These are phyloP conservation scores for Galeopsis tetrahit DNA, from an alignment of 257 asterid genomes.

Conservation along the genomic window DNA sequence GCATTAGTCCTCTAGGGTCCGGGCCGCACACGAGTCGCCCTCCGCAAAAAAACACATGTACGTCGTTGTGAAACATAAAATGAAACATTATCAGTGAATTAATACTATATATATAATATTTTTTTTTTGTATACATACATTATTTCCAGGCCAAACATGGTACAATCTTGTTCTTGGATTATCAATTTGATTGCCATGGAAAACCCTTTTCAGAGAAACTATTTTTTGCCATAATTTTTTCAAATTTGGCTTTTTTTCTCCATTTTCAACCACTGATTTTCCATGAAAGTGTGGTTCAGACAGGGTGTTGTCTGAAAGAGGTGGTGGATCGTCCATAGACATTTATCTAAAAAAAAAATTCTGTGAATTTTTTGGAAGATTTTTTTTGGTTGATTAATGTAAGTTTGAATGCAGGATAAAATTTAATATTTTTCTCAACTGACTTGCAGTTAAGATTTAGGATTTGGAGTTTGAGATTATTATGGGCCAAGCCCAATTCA, in stretches of 20 bases:
- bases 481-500: slow-evolving; percentile 24
- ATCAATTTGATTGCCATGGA: slow-evolving; percentile 14
- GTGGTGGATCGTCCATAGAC: neutral
- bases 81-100: neutral
- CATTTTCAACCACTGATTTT: slow-evolving; percentile 8
- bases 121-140: slow-evolving; percentile 23
- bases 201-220: neutral
- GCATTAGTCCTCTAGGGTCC: slow-evolving; percentile 24
- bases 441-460: neutral
- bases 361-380: neutral
- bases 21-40: neutral
- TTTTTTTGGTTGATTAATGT: neutral
- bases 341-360: neutral
- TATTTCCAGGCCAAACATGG: slow-evolving; percentile 50
- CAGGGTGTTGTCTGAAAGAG: neutral
- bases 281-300: neutral
- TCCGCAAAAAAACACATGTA: slow-evolving; percentile 26
- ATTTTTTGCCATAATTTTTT: slow-evolving; percentile 5
- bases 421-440: neutral
- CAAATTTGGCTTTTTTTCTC: slow-evolving; percentile 19
- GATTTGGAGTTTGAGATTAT: neutral
- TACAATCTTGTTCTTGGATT: slow-evolving; percentile 34
- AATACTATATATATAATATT: neutral
- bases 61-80: neutral
- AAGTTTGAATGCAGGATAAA: neutral